A percentile compares a stretch with the other conserved stretches of the same genome.
These are phyloP conservation scores for Albifimbria verrucaria DNA, from an alignment of 2,329 filamentous ascomycete species.

Conservation along the genomic window DNA sequence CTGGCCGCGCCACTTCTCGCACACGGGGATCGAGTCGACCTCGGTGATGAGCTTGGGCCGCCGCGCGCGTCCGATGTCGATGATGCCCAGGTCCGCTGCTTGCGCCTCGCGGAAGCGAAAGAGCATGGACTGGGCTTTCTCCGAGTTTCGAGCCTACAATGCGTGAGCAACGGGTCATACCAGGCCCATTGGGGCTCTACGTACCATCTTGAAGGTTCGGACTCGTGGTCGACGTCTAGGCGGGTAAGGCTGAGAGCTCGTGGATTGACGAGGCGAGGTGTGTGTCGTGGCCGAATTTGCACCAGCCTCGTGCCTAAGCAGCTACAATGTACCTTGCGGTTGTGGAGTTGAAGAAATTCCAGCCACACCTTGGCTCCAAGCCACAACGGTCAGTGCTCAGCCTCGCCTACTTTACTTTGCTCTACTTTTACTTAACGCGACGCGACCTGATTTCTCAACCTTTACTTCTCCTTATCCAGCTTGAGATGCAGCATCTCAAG, in stretches of 20 bases:
- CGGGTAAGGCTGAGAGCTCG: background rate
- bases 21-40: constrained; percentile 76
- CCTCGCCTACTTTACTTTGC: background rate
- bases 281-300: constrained; percentile 20
- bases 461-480: background rate
- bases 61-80: constrained; percentile 85
- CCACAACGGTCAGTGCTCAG: constrained; percentile 11
- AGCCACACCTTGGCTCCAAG: constrained; percentile 9
- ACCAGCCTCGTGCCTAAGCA: constrained; percentile 18
- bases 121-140: constrained; percentile 99
- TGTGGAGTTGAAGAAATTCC: constrained; percentile 1
- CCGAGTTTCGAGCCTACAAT: constrained; percentile 82
- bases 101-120: constrained; percentile 98
- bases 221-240: constrained; percentile 3
- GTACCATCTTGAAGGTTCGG: constrained; percentile 23
- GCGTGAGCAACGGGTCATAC: accelerated
- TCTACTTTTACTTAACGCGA: background rate
- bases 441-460: background rate
- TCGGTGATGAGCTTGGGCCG: constrained; percentile 90
- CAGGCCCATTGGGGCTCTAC: background rate
- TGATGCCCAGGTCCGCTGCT: constrained; percentile 91
- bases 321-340: background rate
- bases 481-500: too few relatives aligned
- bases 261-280: constrained; percentile 9
- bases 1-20: constrained; percentile 98